Percentiles rank a stretch among this genome's conserved stretches.
These are phyloP conservation scores for Boletus insuetus DNA, from an alignment of 768 basidiomycete genomes.

Conservation along the genomic window DNA sequence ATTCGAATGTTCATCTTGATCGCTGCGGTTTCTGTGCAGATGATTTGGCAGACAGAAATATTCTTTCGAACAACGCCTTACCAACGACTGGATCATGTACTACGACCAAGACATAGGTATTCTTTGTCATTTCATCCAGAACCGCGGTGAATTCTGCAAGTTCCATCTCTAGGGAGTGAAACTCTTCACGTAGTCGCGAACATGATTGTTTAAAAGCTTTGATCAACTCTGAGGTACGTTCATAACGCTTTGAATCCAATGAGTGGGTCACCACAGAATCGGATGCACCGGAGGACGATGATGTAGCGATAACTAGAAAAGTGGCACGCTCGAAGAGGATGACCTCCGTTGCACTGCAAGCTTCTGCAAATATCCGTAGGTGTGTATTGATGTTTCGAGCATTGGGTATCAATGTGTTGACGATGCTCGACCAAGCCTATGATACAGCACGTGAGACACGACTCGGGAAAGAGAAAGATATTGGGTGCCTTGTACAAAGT, in stretches of 20 bases:
- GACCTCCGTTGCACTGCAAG: slow-evolving; percentile 90
- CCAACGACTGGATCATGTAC: slow-evolving; percentile 88
- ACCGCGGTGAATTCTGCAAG: slow-evolving; percentile 83
- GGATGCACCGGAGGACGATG: slow-evolving; percentile 43
- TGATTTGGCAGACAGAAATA: neutral
- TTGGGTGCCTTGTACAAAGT: slow-evolving; percentile 81
- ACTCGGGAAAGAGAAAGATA: neutral
- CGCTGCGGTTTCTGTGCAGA: slow-evolving; percentile 73
- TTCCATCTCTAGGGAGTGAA: slow-evolving; percentile 84
- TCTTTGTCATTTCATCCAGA: slow-evolving; percentile 87
- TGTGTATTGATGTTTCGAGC: slow-evolving; percentile 86
- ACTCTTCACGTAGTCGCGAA: slow-evolving; percentile 80
- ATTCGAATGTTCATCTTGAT: slow-evolving; percentile 85
- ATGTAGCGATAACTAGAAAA: slow-evolving; percentile 94
- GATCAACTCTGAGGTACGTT: slow-evolving; percentile 88
- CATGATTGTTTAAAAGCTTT: slow-evolving; percentile 95
- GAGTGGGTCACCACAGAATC: slow-evolving; percentile 38
- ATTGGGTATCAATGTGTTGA: slow-evolving; percentile 95
- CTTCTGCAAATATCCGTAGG: slow-evolving; percentile 79
- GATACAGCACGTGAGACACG: slow-evolving; percentile 6
- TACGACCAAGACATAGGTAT: slow-evolving; percentile 90
- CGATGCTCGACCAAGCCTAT: slow-evolving; percentile 97
- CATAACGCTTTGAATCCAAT: slow-evolving; percentile 71
- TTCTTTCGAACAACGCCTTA: slow-evolving; percentile 32
- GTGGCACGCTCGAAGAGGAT: slow-evolving; percentile 97